Evolutionary conservation across 2,329 filamentous ascomycete genomes (phyloP).

Genomic region (Colletotrichum plurivorum): DNA sequence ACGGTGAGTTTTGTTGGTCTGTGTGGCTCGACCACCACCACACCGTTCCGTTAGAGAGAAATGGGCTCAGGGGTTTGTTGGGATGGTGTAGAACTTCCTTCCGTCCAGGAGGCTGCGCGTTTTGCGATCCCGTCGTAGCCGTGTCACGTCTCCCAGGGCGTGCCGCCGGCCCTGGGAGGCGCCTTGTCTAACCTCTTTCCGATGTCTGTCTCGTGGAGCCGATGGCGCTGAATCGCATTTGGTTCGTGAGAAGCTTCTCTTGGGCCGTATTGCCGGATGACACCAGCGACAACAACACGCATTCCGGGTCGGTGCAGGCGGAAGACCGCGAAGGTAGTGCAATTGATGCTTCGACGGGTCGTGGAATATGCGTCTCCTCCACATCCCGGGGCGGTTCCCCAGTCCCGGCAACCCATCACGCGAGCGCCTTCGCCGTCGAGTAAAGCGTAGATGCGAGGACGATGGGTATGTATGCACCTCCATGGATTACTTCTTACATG

Average conservation of each 20-base stretch:
- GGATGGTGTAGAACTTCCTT: slow-evolving; percentile 11
- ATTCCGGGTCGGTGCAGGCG: too few species aligned
- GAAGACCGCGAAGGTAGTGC: too few species aligned
- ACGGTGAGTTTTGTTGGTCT: neutral
- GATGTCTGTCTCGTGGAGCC: neutral
- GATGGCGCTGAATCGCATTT: neutral
- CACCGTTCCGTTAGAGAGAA: neutral
- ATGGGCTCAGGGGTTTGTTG: neutral
- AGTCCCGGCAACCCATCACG: slow-evolving; percentile 27
- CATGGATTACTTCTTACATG: too few species aligned
- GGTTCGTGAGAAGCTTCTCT: neutral
- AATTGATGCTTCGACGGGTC: slow-evolving; percentile 1
- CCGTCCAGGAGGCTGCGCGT: slow-evolving; percentile 20
- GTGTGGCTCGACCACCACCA: slow-evolving; percentile 15
- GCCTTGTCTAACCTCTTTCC: slow-evolving; percentile 14
- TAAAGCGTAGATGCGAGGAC: neutral
- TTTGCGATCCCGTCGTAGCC: slow-evolving; percentile 22
- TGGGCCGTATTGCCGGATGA: neutral
- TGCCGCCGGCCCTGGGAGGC: slow-evolving; percentile 5
- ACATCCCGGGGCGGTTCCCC: slow-evolving; percentile 24
- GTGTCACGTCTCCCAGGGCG: slow-evolving; percentile 21
- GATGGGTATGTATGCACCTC: too few species aligned
- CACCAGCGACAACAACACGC: too few species aligned
- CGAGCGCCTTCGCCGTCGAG: slow-evolving; percentile 10
- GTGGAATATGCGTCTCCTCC: slow-evolving; percentile 9